Base-by-base conservation (phyloP, 345 rosid species). In the Clarkia xantiana region DNA sequence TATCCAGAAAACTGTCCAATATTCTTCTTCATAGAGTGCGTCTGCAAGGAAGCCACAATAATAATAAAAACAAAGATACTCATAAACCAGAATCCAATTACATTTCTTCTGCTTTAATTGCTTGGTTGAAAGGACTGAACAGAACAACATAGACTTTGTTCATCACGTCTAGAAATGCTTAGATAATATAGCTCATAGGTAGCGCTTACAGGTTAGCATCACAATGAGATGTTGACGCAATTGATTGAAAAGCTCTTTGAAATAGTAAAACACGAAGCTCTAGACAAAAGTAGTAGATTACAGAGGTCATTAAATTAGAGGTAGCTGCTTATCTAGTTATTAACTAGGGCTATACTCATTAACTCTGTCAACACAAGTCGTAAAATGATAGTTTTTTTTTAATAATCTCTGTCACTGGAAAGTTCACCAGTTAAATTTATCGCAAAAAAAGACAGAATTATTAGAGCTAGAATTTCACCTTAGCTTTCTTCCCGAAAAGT, bases 401-500 rank as follows among this genome's bases (percentile, higher is more conserved):
- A 38, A 19, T 40, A 3, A 14, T 3, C 0, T 49, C 11, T 54
- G 47, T 10, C 45, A 39, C 20, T 23, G 40, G 36, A 56, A 10
- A 23, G 5, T 23, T 0, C 22, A 57, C 44, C 36, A 51, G 15
- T 49, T 54, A 8, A 61, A 20, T 60, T 2, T 23, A 46, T 53
- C 29, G 34, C 6, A 19, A 53, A 38, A 20, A 40, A 34, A 29
- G 49, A 14, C 23, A 54, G 15, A 38, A 8, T 36, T 4, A 42
- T 11, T 16, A 39, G 42, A 38, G 56, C 47, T 7, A 8, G 46
- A 29, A 40, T 25, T 12, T 58, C 58, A 91, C 98, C 96, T 91
- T 91, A 54, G 79, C 98, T 74, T 86, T 91, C 84, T 91, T 91
- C 67, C 96, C 98, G 57, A 71, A 91, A 44, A 91, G 87, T 61